Evolutionary conservation across 2,329 filamentous ascomycete species (phyloP).

Genomic region (Mycocentrospora acerina): DNA sequence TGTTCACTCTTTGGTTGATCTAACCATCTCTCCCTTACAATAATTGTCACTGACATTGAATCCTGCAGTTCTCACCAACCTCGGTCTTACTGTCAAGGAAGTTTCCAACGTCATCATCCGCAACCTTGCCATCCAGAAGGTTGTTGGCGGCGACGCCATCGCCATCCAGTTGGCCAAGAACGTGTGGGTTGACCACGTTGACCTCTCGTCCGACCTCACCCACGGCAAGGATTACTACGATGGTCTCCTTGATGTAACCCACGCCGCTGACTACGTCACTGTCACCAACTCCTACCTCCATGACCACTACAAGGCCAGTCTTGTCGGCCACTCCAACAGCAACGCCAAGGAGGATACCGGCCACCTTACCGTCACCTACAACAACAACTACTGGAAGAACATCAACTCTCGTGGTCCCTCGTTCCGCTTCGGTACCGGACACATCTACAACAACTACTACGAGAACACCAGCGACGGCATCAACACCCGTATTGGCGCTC

Average conservation of each 20-base stretch:
- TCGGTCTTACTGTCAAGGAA: constrained; percentile 52
- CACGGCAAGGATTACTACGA: constrained; percentile 71
- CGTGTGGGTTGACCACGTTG: constrained; percentile 69
- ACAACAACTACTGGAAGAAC: constrained; percentile 67
- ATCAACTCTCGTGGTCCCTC: constrained; percentile 65
- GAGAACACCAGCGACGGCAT: constrained; percentile 42
- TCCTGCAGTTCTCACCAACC: constrained; percentile 44
- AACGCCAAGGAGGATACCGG: constrained; percentile 62
- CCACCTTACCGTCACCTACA: constrained; percentile 64
- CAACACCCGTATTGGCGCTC: constrained; percentile 46
- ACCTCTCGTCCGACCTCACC: constrained; percentile 61
- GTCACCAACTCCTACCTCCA: constrained; percentile 56
- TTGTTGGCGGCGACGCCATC: constrained; percentile 55
- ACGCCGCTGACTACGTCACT: constrained; percentile 64
- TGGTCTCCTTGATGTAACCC: constrained; percentile 65
- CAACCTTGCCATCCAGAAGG: constrained; percentile 57
- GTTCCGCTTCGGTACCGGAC: constrained; percentile 66
- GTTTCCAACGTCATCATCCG: constrained; percentile 58
- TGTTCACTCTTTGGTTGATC: constrained; percentile 3
- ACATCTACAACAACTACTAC: constrained; percentile 59
- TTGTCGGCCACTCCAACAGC: constrained; percentile 62
- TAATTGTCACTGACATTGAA: background rate
- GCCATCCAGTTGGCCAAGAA: constrained; percentile 52
- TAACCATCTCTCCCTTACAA: background rate
- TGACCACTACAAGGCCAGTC: constrained; percentile 61